Evolutionary conservation across 495 filamentous ascomycete species (phyloP), one percentile per base, ranked within the genome.

Genomic region (Copromyces sp.): DNA sequence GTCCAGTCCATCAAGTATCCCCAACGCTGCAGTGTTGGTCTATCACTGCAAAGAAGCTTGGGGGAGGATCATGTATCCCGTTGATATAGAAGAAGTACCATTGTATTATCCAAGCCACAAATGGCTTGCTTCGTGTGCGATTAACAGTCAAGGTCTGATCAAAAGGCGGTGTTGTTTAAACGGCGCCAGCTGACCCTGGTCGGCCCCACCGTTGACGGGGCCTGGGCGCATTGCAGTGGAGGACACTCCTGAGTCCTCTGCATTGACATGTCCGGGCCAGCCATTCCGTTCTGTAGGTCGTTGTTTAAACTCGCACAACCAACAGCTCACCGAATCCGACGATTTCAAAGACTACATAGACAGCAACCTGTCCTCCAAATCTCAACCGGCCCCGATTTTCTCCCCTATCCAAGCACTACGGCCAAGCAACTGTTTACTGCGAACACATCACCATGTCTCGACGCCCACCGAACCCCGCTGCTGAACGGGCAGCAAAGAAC

Each of bases 401-500:
- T 65, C 29, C 17, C 14, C 53, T 12, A 37, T 35, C 29, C 29
- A 65, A 65, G 37, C 32, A 9, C 47, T 12, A 29, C 24, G 53
- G 24, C 12, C 11, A 35, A 65, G 29, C 14, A 65, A 65, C 53
- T 35, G 37, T 53, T 9, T 35, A 61, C 38, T 39, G 53, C 12
- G 32, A 29, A 39, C 41, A 41, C 47, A 39, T 41, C 53, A 83
- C 74, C 73, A 99, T 99, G 95, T 98, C 95, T 82, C 90, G 95
- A 84, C 91, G 95, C 78, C 83, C 85, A 35, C 86, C 88, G n/a
- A 92, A 92, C 79, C 88, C 90, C 71, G 71, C 89, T 88, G 80
- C 91, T 93, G 81, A 92, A 92, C 75, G 94, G 92, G 65, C 91
- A 79, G 93, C 93, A 71, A 90, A 94, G 79, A 98, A 98, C 83